Evolutionary conservation across 345 rosid genomes (phyloP).

Genomic region (Citropsis articulata): DNA sequence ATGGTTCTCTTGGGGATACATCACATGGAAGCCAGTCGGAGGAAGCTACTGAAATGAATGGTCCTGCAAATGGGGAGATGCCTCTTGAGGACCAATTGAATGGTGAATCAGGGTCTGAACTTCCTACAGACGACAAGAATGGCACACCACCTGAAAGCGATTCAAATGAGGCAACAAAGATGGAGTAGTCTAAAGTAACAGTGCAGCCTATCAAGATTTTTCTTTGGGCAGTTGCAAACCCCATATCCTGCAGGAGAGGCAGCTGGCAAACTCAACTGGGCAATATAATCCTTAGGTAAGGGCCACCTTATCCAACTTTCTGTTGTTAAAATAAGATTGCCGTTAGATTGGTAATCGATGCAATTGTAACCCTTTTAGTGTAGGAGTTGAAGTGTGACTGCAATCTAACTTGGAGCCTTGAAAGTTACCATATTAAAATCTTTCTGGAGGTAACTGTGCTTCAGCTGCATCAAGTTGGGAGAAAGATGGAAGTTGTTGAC

Average conservation of each 20-base stretch:
- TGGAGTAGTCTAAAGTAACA: slow-evolving; percentile 12
- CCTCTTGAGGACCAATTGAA: slow-evolving; percentile 11
- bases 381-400: neutral
- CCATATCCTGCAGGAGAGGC: neutral
- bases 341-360: no score
- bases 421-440: neutral
- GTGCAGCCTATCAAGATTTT: neutral
- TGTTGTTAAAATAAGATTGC: no score
- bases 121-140: slow-evolving; percentile 12
- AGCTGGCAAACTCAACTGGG: neutral
- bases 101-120: slow-evolving; percentile 22
- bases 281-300: no score
- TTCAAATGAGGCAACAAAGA: slow-evolving; percentile 19
- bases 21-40: slow-evolving; percentile 21
- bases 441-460: neutral
- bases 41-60: slow-evolving; percentile 33
- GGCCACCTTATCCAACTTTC: no score
- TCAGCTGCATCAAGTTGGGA: neutral
- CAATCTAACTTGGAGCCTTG: neutral
- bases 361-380: no score
- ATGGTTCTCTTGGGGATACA: slow-evolving; percentile 22
- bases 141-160: slow-evolving; percentile 20
- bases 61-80: slow-evolving; percentile 25
- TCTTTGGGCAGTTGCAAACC: neutral
- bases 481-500: neutral